These are phyloP conservation scores for Trichomonas vaginalis DNA, from an alignment of 208 protist species.

Conservation along the genomic window DNA sequence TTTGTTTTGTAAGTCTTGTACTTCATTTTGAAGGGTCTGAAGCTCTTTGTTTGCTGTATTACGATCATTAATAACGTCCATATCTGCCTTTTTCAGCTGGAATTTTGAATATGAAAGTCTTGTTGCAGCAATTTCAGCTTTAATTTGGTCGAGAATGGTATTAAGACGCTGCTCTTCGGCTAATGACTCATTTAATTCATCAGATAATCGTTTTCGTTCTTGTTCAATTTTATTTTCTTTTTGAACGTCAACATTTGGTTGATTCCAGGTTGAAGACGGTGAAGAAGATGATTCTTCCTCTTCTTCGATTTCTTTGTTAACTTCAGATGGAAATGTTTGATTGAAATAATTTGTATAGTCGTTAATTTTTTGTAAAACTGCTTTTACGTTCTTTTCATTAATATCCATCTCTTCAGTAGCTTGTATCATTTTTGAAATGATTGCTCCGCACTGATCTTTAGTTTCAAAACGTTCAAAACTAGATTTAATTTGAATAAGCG, in stretches of 20 bases:
- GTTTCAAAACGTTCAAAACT: background rate
- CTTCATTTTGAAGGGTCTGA: background rate
- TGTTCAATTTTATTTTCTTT: background rate
- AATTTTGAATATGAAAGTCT: background rate
- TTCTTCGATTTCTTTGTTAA: background rate
- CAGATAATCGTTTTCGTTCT: background rate
- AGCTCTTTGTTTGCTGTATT: background rate
- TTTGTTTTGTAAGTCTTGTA: background rate
- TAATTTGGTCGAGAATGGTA: background rate
- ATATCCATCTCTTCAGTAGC: background rate
- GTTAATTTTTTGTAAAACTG: background rate
- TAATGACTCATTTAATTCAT: background rate
- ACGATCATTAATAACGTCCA: background rate
- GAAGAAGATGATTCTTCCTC: background rate
- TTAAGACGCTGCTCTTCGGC: background rate
- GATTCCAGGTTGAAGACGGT: background rate
- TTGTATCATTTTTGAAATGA: background rate
- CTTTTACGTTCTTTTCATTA: background rate
- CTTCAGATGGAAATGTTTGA: background rate
- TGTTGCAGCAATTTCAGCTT: background rate
- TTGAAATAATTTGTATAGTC: background rate
- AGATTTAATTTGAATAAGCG: background rate
- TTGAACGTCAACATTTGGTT: background rate
- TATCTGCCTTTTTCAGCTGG: background rate
- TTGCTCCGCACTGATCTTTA: background rate